A percentile compares a stretch with the other conserved stretches of the same genome.
Conservation (phyloP, 805 yeast genomes). For the Nakazawaea sp. region DNA sequence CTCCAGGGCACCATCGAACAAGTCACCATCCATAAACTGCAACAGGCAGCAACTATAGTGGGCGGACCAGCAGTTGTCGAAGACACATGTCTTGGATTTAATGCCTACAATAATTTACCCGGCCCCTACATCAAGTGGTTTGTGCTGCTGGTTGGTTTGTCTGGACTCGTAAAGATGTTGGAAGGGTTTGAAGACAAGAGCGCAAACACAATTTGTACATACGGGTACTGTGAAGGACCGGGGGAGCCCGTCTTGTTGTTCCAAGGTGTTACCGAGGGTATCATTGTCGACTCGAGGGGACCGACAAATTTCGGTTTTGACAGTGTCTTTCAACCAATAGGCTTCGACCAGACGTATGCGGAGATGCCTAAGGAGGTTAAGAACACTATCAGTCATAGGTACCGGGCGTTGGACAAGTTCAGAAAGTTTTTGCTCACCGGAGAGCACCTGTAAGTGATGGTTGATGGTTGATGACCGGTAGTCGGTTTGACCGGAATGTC, state of each 20-base stretch:
- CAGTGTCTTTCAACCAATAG: constrained; percentile 79
- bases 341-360: constrained; percentile 72
- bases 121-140: constrained; percentile 95
- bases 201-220: constrained; percentile 87
- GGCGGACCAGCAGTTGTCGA: constrained; percentile 88
- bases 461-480: constrained; percentile 8
- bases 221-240: constrained; percentile 84
- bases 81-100: constrained; percentile 86
- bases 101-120: constrained; percentile 75
- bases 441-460: too few species aligned
- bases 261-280: constrained; percentile 80
- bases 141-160: constrained; percentile 63
- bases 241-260: constrained; percentile 67
- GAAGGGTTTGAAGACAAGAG: constrained; percentile 75
- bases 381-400: constrained; percentile 83
- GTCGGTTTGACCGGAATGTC: neutral
- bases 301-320: constrained; percentile 92
- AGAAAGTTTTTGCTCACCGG: constrained; percentile 38
- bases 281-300: constrained; percentile 73
- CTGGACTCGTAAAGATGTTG: constrained; percentile 71
- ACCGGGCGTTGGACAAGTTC: constrained; percentile 70
- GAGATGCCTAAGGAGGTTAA: constrained; percentile 77
- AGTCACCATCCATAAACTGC: constrained; percentile 75
- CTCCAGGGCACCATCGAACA: constrained; percentile 83
- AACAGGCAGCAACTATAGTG: constrained; percentile 56